Evolutionary conservation across 768 basidiomycete genomes (phyloP).

Genomic region (Dentipellis fragilis): DNA sequence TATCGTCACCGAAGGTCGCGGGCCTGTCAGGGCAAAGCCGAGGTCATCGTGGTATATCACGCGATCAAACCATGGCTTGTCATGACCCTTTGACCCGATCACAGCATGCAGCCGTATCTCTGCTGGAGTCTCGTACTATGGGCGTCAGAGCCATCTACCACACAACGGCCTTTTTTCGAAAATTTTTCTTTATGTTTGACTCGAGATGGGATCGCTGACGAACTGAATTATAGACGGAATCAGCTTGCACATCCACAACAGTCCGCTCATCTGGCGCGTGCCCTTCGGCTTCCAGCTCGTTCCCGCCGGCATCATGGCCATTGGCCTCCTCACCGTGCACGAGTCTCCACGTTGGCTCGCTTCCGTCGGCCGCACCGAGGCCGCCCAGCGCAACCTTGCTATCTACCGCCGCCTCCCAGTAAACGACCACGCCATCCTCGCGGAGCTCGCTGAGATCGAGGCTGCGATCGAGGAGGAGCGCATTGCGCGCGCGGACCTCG

Average conservation of each 20-base stretch:
- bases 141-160: no score
- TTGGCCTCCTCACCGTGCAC: slow-evolving; percentile 62
- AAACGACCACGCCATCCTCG: slow-evolving; percentile 35
- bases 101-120: no score
- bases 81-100: no score
- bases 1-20: no score
- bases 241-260: slow-evolving; percentile 37
- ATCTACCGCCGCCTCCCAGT: slow-evolving; percentile 42
- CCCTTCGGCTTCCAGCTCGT: slow-evolving; percentile 71
- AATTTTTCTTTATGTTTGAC: neutral
- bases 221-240: slow-evolving; percentile 40
- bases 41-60: no score
- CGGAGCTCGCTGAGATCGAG: slow-evolving; percentile 73
- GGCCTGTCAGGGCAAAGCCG: no score
- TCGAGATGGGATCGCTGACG: neutral
- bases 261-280: slow-evolving; percentile 52
- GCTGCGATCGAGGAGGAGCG: slow-evolving; percentile 71
- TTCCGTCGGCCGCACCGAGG: slow-evolving; percentile 42
- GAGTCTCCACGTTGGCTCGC: slow-evolving; percentile 76
- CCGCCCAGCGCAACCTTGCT: slow-evolving; percentile 52
- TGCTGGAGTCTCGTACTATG: no score
- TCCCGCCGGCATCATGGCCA: slow-evolving; percentile 59
- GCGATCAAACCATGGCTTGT: no score
- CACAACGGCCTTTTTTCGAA: no score
- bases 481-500: slow-evolving; percentile 52